Evolutionary conservation across 129 eudicot species (phyloP).

Genomic region (Smallanthus sonchifolius): DNA sequence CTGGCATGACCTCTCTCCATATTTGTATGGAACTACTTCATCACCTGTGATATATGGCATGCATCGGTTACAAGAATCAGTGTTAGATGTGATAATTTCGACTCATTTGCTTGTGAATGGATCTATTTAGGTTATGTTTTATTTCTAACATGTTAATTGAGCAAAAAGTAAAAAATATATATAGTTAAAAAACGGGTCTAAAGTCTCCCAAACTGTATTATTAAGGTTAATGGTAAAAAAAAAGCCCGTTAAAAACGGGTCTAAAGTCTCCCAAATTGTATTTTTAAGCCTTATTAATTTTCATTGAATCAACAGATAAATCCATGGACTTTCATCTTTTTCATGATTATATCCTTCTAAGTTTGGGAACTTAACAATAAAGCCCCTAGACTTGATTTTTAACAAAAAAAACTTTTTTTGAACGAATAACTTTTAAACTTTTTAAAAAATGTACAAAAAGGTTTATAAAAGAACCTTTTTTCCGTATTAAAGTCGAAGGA

Average conservation of each 20-base stretch:
- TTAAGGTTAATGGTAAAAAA: too few species aligned
- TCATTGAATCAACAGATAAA: neutral
- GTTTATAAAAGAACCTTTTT: neutral
- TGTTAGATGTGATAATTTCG: neutral
- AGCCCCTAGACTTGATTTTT: neutral
- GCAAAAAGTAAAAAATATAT: too few species aligned
- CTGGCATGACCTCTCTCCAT: conserved; percentile 64
- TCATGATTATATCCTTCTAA: neutral
- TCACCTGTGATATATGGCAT: conserved; percentile 45
- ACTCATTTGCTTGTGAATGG: neutral
- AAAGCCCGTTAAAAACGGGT: neutral
- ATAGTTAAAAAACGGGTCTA: too few species aligned
- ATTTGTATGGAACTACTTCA: conserved; percentile 68
- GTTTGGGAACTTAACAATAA: neutral
- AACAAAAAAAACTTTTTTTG: neutral
- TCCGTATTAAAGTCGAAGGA: neutral
- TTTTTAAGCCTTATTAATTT: neutral
- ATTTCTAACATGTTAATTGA: too few species aligned
- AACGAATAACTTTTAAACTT: neutral
- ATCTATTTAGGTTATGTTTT: too few species aligned
- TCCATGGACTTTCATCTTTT: neutral
- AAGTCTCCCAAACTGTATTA: too few species aligned
- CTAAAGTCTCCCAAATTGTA: neutral
- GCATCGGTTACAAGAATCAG: neutral
- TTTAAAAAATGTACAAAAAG: neutral